A percentile compares a stretch with the other conserved stretches of the same genome.
Evolutionary conservation across 192 early-diverging fungal genomes (phyloP).

Genomic region (Coemansia sp.): DNA sequence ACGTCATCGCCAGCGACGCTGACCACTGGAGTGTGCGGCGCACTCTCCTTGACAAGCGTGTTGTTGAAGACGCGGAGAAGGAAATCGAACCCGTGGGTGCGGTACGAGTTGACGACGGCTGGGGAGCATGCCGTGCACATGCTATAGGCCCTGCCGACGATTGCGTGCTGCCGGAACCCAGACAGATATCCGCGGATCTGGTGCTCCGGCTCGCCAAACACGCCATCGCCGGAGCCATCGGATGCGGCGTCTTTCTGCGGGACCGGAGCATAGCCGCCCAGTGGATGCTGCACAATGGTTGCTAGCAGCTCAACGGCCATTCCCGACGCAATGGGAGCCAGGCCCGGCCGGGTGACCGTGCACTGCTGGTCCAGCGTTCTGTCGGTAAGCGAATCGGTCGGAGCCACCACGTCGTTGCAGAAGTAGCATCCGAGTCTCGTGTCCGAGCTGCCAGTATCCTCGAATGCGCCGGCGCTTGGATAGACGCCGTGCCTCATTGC

Average conservation of each 20-base stretch:
- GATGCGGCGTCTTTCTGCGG: conserved; percentile 16
- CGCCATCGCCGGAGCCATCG: conserved; percentile 8
- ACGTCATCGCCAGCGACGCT: background rate
- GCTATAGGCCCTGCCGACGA: conserved; percentile 81
- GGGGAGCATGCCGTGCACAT: conserved; percentile 90
- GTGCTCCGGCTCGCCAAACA: conserved; percentile 86
- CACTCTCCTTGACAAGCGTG: conserved; percentile 28
- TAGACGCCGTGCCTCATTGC: conserved; percentile 93
- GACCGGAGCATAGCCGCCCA: conserved; percentile 26
- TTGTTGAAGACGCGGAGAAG: conserved; percentile 70
- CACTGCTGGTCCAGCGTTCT: conserved; percentile 97
- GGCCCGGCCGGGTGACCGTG: conserved; percentile 94
- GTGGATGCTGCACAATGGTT: conserved; percentile 78
- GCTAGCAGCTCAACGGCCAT: conserved; percentile 89
- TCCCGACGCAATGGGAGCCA: conserved; percentile 87
- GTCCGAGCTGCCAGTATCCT: conserved; percentile 7
- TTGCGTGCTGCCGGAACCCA: conserved; percentile 80
- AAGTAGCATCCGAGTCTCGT: conserved; percentile 89
- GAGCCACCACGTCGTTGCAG: conserved; percentile 98
- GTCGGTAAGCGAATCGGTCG: conserved; percentile 88
- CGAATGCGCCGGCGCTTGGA: background rate
- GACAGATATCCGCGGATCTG: conserved; percentile 92
- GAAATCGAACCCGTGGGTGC: conserved; percentile 70
- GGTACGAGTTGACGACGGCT: conserved; percentile 62
- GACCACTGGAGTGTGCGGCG: conserved; percentile 25